Base-by-base conservation (phyloP, 768 basidiomycete genomes). In the Leccinellum luteum region DNA sequence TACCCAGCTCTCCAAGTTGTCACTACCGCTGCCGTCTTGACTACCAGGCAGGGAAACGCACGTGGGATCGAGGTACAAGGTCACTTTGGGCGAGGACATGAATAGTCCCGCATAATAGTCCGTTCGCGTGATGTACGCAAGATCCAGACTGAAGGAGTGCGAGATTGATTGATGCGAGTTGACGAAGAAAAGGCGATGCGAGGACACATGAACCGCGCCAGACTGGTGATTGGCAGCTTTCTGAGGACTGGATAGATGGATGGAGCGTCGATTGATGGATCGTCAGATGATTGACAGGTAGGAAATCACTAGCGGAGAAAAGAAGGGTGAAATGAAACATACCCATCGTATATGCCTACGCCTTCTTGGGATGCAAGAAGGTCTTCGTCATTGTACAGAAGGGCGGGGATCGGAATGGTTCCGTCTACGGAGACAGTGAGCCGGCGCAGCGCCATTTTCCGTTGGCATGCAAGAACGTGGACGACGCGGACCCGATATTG, bases 291-390 rank as follows among this genome's bases (percentile, higher is more conserved):
- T 62, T 66, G 57, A 63, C 45, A 49, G 25, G 62, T n/a, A 43
- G 35, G 59, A 62, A 60, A 63, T 38, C 58, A 34, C 38, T 52
- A 43, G 41, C 34, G 34, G 27, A 41, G 27, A 50, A 55, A 48
- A 53, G 25, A 48, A 45, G 25, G 41, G 15, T 56, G 41, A 64
- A 38, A 12, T 9, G 57, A 38, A 28, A 75, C 87, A 60, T 71
- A 95, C 94, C 92, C 93, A 63, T 94, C 87, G 66, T 98, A 98
- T 55, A 98, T 86, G 1, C 95, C 95, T 6, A 98, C 87, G 51
- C 76, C 76, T 47, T 92, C 89, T 67, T 93, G 92, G 47, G 80
- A 83, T 7, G 83, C 78, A 2, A 90, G 74, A 30, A 90, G 75
- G 47, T 85, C 84, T 73, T 98, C 96, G 55, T 94, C 92, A 14